phyloP scores from a whole-genome alignment of 441 rosid genomes.

The Pelargonium australe region DNA sequence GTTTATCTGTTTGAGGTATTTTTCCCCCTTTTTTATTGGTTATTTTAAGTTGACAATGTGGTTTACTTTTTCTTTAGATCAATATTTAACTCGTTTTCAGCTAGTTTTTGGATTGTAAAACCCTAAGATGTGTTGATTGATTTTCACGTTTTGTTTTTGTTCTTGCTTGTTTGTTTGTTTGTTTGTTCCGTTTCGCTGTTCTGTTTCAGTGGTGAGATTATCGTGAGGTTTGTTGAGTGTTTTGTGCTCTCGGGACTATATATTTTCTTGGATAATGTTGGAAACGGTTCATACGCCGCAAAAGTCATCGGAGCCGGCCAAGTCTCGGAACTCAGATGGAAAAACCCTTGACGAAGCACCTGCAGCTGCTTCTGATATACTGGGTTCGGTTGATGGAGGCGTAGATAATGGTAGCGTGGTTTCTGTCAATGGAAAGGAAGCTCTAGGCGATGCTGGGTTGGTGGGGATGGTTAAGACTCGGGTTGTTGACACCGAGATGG shows the following conservation, averaged over 20 bases:
- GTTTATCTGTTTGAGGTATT: constrained; percentile 20
- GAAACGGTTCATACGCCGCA: constrained; percentile 15
- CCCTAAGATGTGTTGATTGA: constrained; percentile 7
- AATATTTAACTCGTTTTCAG: neutral
- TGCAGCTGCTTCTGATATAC: constrained; percentile 10
- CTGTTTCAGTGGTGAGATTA: constrained; percentile 11
- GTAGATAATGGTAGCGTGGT: constrained; percentile 35
- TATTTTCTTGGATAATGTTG: constrained; percentile 10
- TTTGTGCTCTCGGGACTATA: constrained; percentile 8
- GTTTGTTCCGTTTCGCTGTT: neutral
- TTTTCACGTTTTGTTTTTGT: neutral
- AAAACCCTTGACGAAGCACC: constrained; percentile 17
- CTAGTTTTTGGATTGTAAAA: neutral
- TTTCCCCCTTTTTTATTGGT: neutral
- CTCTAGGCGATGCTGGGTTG: constrained; percentile 7
- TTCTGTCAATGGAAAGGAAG: constrained; percentile 32
- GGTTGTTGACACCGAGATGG: constrained; percentile 12
- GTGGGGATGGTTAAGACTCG: neutral
- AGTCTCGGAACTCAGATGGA: constrained; percentile 14
- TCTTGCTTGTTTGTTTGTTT: neutral
- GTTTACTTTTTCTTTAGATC: neutral
- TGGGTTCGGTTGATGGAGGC: constrained; percentile 23
- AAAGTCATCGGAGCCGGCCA: constrained; percentile 13
- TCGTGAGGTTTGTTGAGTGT: constrained; percentile 3
- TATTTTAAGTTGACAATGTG: neutral